These are phyloP conservation scores for Sordariomycetes sp. DNA, from an alignment of 2,329 filamentous ascomycete genomes.

Conservation along the genomic window DNA sequence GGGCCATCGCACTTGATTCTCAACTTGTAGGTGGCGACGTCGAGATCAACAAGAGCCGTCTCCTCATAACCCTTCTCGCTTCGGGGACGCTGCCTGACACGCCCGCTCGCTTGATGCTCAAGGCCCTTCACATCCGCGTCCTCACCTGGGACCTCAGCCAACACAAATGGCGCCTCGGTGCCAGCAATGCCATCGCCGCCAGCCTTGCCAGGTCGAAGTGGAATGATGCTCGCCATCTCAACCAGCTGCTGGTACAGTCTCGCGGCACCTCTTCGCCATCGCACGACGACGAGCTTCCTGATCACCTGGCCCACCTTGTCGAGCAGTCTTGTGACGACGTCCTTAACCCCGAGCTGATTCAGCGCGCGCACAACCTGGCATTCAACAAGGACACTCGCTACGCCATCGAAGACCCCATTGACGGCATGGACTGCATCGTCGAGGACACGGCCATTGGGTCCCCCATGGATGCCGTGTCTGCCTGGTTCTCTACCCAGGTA, in stretches of 20 bases:
- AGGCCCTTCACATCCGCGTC: slow-evolving; percentile 84
- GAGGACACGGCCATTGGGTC: slow-evolving; percentile 79
- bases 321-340: slow-evolving; percentile 77
- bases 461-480: slow-evolving; percentile 80
- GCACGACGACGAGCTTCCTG: slow-evolving; percentile 55
- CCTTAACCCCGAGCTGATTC: slow-evolving; percentile 66
- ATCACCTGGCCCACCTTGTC: slow-evolving; percentile 66
- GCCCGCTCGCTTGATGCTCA: slow-evolving; percentile 77
- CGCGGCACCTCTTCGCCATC: slow-evolving; percentile 30
- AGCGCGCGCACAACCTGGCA: slow-evolving; percentile 81
- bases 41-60: slow-evolving; percentile 78
- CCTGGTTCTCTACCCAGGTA: slow-evolving; percentile 76
- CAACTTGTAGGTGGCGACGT: slow-evolving; percentile 85
- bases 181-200: slow-evolving; percentile 61
- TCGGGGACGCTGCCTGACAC: slow-evolving; percentile 81
- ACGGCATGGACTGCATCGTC: slow-evolving; percentile 73
- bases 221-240: slow-evolving; percentile 67
- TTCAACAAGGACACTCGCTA: slow-evolving; percentile 74
- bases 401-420: slow-evolving; percentile 52
- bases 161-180: slow-evolving; percentile 52
- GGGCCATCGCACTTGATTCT: slow-evolving; percentile 87
- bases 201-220: slow-evolving; percentile 69
- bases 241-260: slow-evolving; percentile 33
- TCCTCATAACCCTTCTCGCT: slow-evolving; percentile 78
- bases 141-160: slow-evolving; percentile 72